These are phyloP conservation scores for Penicillium sp. DNA, from an alignment of 2,329 filamentous ascomycete genomes.

Conservation along the genomic window DNA sequence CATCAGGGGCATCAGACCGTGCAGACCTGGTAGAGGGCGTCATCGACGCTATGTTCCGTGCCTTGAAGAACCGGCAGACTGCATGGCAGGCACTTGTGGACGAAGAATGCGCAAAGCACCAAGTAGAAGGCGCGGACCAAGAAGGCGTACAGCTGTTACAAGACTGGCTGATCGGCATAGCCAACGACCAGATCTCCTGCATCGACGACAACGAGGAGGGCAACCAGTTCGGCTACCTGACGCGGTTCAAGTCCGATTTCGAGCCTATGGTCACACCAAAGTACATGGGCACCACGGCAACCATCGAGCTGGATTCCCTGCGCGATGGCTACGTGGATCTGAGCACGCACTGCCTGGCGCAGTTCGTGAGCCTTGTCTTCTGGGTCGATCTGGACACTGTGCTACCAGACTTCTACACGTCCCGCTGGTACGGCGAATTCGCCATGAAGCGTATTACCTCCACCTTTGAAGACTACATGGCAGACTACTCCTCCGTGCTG, in stretches of 20 bases:
- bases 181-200: constrained; percentile 96
- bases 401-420: constrained; percentile 81
- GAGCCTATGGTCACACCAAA: constrained; percentile 69
- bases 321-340: constrained; percentile 92
- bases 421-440: constrained; percentile 74
- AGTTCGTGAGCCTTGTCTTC: constrained; percentile 82
- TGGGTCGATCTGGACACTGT: constrained; percentile 76
- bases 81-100: constrained; percentile 83
- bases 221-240: constrained; percentile 70
- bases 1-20: constrained; percentile 74
- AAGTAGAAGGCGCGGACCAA: constrained; percentile 41
- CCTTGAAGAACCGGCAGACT: constrained; percentile 71
- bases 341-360: constrained; percentile 80
- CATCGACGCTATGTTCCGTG: constrained; percentile 87
- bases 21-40: constrained; percentile 89
- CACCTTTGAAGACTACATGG: constrained; percentile 89
- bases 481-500: constrained; percentile 73
- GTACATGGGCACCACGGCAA: constrained; percentile 64
- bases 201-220: constrained; percentile 79
- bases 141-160: constrained; percentile 66
- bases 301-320: constrained; percentile 62
- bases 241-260: constrained; percentile 75
- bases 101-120: constrained; percentile 70
- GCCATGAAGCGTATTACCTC: constrained; percentile 89
- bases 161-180: constrained; percentile 92